Percentiles rank a stretch among this genome's conserved stretches.
These are phyloP conservation scores for Candida pini DNA, from an alignment of 805 yeast species.

Conservation along the genomic window DNA sequence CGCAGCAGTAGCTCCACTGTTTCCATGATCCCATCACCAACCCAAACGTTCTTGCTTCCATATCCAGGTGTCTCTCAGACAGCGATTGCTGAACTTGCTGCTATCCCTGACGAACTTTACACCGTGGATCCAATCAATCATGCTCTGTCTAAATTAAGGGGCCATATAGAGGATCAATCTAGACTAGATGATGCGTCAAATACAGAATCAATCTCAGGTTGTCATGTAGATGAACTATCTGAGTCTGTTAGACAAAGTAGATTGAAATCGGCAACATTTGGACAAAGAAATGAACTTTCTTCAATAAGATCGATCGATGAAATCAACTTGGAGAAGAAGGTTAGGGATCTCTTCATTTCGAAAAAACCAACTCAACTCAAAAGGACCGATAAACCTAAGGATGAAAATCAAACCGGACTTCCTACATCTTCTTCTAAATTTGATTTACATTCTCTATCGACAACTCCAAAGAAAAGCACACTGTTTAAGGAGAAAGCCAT, in stretches of 20 bases:
- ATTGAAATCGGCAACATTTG: slow-evolving; percentile 1
- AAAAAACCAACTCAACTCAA: slow-evolving; percentile 15
- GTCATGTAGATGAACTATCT: slow-evolving; percentile 24
- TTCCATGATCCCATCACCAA: slow-evolving; percentile 28
- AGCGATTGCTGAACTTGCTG: slow-evolving; percentile 71
- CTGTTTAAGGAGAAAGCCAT: slow-evolving; percentile 9
- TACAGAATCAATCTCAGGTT: slow-evolving; percentile 10
- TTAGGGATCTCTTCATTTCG: slow-evolving; percentile 29
- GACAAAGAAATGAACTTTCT: not conserved
- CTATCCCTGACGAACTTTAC: slow-evolving; percentile 73
- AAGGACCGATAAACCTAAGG: slow-evolving; percentile 3
- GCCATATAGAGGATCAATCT: slow-evolving; percentile 43
- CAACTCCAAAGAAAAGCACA: slow-evolving; percentile 22
- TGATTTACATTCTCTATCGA: slow-evolving; percentile 23
- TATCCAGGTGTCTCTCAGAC: slow-evolving; percentile 47
- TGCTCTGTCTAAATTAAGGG: slow-evolving; percentile 77
- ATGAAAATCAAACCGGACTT: too few species aligned
- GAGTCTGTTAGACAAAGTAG: not conserved
- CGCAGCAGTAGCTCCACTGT: slow-evolving; percentile 14
- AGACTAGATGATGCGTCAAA: not conserved
- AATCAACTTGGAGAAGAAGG: slow-evolving; percentile 26
- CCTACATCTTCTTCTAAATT: too few species aligned
- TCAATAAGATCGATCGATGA: slow-evolving; percentile 23
- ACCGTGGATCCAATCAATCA: slow-evolving; percentile 66
- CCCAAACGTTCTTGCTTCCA: slow-evolving; percentile 30